Percentiles rank a stretch among this genome's conserved stretches.
Conservation (phyloP, 805 yeast genomes). For the Limtongozyma cylindracea region DNA sequence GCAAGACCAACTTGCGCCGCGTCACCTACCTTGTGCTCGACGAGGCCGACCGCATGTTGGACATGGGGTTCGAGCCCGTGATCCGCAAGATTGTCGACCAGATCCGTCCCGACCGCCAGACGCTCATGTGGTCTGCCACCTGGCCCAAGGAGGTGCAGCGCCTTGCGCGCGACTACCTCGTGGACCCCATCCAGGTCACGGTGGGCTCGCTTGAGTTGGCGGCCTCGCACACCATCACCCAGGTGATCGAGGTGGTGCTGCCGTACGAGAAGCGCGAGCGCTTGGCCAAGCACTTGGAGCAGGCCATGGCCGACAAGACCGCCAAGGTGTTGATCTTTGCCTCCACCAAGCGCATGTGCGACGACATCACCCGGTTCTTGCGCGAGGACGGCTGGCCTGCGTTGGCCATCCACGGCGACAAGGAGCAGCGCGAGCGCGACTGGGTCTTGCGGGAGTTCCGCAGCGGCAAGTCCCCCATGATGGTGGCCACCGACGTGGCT, state of each 20-base stretch:
- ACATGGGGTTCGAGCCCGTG: constrained; percentile 99
- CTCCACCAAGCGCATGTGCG: constrained; percentile 96
- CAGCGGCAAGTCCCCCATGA: constrained; percentile 78
- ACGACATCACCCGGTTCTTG: constrained; percentile 72
- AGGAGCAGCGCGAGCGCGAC: constrained; percentile 93
- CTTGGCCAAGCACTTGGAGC: constrained; percentile 58
- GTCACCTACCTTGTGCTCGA: constrained; percentile 93
- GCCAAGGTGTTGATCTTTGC: constrained; percentile 76
- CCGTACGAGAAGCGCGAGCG: constrained; percentile 91
- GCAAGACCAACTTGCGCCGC: constrained; percentile 85
- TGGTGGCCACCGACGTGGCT: constrained; percentile 99
- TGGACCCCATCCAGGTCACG: constrained; percentile 89
- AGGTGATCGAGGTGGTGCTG: constrained; percentile 71
- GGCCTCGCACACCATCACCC: constrained; percentile 92
- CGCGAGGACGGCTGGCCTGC: constrained; percentile 99
- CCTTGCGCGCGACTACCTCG: constrained; percentile 74
- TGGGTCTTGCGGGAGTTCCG: constrained; percentile 92
- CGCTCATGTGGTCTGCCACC: constrained; percentile 99
- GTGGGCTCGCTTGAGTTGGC: constrained; percentile 88
- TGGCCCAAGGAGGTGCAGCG: constrained; percentile 98
- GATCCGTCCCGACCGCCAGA: constrained; percentile 98
- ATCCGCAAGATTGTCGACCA: constrained; percentile 94
- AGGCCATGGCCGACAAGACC: constrained; percentile 42
- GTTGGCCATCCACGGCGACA: constrained; percentile 95
- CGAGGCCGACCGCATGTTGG: constrained; percentile 99